Conservation (phyloP, 495 filamentous ascomycete genomes). For the Podospora appendiculata region DNA sequence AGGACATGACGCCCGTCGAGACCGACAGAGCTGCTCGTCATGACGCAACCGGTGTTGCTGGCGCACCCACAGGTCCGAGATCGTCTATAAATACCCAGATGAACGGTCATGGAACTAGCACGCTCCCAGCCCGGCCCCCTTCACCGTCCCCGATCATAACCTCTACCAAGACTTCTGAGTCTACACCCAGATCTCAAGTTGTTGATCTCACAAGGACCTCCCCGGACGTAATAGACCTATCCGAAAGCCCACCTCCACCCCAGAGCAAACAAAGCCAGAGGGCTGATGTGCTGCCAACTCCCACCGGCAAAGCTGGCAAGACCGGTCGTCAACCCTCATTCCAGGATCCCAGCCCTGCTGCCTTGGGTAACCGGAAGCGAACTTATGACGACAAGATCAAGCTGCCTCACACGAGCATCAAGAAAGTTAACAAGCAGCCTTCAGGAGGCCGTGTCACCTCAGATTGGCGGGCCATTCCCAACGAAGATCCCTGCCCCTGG, state of each 20-base stretch:
- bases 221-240: constrained; percentile 1
- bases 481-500: constrained; percentile 54
- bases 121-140: neutral
- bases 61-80: constrained; percentile 1
- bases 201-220: constrained; percentile 16
- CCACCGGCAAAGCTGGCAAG: neutral
- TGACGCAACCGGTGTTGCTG: neutral
- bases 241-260: constrained; percentile 1
- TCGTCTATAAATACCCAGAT: too few species aligned
- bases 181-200: neutral
- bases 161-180: neutral
- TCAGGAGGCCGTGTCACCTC: constrained; percentile 41
- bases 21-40: too few species aligned
- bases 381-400: constrained; percentile 64
- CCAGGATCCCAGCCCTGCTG: constrained; percentile 9
- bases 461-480: constrained; percentile 46
- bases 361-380: constrained; percentile 50
- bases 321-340: neutral
- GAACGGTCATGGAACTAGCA: too few species aligned
- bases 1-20: neutral
- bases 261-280: neutral
- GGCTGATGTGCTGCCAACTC: neutral
- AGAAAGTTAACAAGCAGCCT: constrained; percentile 34
- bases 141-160: neutral
- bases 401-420: constrained; percentile 33